Percentiles rank a stretch among this genome's conserved stretches.
Conservation (phyloP, 805 yeast genomes). For the Candida yuanshanica region DNA sequence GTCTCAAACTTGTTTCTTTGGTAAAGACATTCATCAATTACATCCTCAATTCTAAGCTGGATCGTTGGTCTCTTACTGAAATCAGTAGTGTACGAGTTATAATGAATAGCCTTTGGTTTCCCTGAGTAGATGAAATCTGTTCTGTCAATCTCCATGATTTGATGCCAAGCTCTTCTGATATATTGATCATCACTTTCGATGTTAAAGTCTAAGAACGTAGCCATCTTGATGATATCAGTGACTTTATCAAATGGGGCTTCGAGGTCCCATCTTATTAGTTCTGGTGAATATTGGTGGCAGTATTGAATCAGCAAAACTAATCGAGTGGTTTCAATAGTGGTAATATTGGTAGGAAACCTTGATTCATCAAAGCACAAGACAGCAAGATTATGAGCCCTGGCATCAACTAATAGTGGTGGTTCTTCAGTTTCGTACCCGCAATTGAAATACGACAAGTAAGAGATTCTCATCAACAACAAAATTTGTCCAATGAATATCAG, state of each 20-base stretch:
- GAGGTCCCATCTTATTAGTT: neutral
- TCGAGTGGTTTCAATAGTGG: neutral
- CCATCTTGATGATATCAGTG: neutral
- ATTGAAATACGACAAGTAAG: conserved; percentile 2
- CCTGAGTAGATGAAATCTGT: conserved; percentile 1
- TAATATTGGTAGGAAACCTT: neutral
- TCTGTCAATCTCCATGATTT: conserved; percentile 2
- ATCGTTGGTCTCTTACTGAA: neutral
- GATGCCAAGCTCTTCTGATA: conserved; percentile 2
- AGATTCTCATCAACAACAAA: neutral
- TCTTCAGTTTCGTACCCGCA: neutral
- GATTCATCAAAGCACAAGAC: conserved; percentile 1
- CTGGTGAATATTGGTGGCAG: conserved; percentile 1
- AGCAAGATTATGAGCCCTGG: neutral
- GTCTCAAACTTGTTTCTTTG: conserved; percentile 4
- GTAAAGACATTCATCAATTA: conserved; percentile 1
- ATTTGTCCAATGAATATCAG: conserved; percentile 1
- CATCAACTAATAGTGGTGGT: neutral
- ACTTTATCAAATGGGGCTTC: neutral
- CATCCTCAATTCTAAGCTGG: neutral
- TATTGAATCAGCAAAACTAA: neutral
- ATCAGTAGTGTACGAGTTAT: neutral
- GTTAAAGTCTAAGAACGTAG: neutral
- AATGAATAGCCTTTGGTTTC: neutral
- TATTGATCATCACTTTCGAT: neutral